Evolutionary conservation across 306 rosid species (phyloP).

Genomic region (Cicer bijugum): DNA sequence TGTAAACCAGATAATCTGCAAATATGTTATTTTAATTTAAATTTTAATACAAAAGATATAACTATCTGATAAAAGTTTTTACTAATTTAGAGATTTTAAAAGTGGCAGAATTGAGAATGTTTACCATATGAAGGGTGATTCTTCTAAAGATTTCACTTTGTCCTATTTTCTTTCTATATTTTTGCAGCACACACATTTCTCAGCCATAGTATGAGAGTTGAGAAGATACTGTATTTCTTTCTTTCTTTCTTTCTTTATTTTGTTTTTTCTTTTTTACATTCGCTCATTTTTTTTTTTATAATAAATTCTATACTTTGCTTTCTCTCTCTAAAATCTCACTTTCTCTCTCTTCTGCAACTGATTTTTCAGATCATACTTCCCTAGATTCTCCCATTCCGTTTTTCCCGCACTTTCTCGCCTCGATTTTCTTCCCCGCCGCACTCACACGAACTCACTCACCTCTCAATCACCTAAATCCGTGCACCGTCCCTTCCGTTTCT

Average conservation of each 20-base stretch:
- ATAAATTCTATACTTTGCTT: slow-evolving; percentile 15
- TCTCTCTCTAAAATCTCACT: slow-evolving; percentile 37
- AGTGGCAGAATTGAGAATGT: slow-evolving; percentile 51
- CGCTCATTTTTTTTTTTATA: slow-evolving; percentile 42
- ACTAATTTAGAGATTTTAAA: too few relatives aligned
- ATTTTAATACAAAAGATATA: too few relatives aligned
- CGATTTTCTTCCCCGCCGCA: slow-evolving; percentile 51
- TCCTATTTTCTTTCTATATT: slow-evolving; percentile 7
- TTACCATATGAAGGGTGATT: slow-evolving; percentile 20
- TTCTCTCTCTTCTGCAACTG: slow-evolving; percentile 64
- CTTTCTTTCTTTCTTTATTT: neutral
- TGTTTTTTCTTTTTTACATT: neutral
- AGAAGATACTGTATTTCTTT: slow-evolving; percentile 42
- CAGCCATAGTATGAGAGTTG: neutral
- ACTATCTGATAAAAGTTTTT: too few relatives aligned
- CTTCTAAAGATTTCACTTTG: slow-evolving; percentile 32
- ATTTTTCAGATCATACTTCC: slow-evolving; percentile 67
- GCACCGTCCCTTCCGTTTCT: slow-evolving; percentile 33
- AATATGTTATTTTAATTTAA: neutral
- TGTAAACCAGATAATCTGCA: neutral
- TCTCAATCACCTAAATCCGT: slow-evolving; percentile 56
- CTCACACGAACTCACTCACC: slow-evolving; percentile 50
- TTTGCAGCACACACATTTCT: neutral
- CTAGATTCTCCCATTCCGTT: slow-evolving; percentile 59
- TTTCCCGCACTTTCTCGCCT: slow-evolving; percentile 62